Base-by-base conservation (phyloP, 2,329 filamentous ascomycete genomes). In the Trichothecium roseum region DNA sequence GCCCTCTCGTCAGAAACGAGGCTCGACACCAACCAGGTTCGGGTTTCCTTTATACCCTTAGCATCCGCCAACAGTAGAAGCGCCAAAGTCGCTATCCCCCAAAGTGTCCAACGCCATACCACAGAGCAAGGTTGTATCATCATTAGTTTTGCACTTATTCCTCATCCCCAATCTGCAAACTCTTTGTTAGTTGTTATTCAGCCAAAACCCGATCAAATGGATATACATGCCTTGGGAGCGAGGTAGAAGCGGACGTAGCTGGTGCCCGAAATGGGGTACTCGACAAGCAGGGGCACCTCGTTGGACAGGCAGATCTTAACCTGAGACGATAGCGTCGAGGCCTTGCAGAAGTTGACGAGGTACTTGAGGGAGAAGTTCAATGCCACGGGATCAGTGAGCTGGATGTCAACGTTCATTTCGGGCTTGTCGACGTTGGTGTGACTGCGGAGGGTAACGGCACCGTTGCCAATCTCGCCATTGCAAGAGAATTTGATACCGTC, bases 301-400 rank as follows among this genome's bases (percentile, higher is more conserved):
- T 87, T 88, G 36, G 89, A 96, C 48, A 98, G 74, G 65, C 84
- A 94, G 50, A 98, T 80, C 66, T 84, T 91, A 62, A 98, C 93
- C 46, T 74, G 72, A 48, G 62, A 68, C 28, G 88, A 89, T 42
- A 98, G 70, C 36, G 78, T 80, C 44, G 86, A 83, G 24, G 93
- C 93, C 70, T 98, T 98, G 83, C 91, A 96, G 70, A 98, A 98
- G 75, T 96, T 96, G 72, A 94, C 85, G 3, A 98, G 81, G 67
- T 98, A 98, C 69, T 98, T 98, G 53, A 98, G 82, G 24, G 91
- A 96, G 69, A 98, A 98, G 34, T 89, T 96, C 44, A 98, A 75
- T 26, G 84, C 74, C 41, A 98, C 91, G 35, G 91, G 86, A 68
- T 98, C 93, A 28, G 78, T 82, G 42, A 98, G 78, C 55, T 87